Evolutionary conservation across 2,329 filamentous ascomycete species (phyloP).

Genomic region (Fusarium subtropicale): DNA sequence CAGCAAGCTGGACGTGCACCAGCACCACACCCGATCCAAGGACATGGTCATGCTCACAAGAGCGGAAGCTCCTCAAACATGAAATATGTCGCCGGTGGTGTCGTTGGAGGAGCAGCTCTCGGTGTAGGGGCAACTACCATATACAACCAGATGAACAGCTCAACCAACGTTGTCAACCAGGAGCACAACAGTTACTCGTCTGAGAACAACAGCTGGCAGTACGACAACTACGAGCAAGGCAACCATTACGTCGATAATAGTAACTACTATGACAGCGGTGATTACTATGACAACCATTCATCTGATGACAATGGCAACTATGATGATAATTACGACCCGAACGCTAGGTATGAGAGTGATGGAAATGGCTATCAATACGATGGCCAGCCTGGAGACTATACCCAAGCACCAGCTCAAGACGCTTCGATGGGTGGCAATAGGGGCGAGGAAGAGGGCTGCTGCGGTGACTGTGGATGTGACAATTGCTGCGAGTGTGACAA

Average conservation of each 20-base stretch:
- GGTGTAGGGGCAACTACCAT: neutral
- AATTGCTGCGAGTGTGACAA: constrained; percentile 1
- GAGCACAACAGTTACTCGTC: neutral
- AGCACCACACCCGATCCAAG: neutral
- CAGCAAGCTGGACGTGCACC: neutral
- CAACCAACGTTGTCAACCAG: constrained; percentile 12
- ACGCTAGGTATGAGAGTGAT: neutral
- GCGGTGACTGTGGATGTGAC: neutral
- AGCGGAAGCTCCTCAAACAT: constrained; percentile 5
- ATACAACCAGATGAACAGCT: constrained; percentile 19
- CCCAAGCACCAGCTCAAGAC: neutral
- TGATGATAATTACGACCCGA: neutral
- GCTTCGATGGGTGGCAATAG: neutral
- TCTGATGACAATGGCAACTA: neutral
- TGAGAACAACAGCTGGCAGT: constrained; percentile 9
- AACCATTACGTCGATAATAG: neutral
- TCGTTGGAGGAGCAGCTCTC: neutral
- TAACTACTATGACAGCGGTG: neutral
- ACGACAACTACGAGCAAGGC: neutral
- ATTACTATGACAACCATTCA: neutral
- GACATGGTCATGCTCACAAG: neutral
- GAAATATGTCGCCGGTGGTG: constrained; percentile 11
- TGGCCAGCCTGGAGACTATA: neutral
- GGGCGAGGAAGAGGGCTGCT: fast-evolving
- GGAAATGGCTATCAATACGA: neutral